A percentile compares a stretch with the other conserved stretches of the same genome.
phyloP scores from a whole-genome alignment of 2,329 filamentous ascomycete species.

The Coniochaeta ligniaria region DNA sequence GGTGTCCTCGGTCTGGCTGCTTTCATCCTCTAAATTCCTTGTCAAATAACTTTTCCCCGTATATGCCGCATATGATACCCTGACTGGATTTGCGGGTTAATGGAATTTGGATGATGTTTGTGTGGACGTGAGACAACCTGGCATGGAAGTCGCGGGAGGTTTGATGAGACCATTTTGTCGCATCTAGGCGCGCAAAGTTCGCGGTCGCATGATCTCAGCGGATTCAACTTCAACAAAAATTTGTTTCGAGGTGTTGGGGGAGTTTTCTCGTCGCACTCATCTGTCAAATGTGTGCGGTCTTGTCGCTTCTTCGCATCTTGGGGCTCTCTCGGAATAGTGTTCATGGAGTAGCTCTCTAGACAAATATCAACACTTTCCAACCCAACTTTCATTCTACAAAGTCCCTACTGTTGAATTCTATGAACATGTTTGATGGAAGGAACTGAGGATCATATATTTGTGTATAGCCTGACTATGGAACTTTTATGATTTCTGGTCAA shows the following conservation, averaged over 20 bases:
- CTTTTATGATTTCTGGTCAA: not conserved
- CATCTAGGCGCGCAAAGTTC: not conserved
- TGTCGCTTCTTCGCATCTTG: not conserved
- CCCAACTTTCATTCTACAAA: not conserved
- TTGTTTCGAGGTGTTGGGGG: conserved; percentile 1
- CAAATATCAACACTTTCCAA: conserved; percentile 12
- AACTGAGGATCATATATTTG: not conserved
- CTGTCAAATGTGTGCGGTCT: conserved; percentile 3
- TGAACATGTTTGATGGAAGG: not conserved
- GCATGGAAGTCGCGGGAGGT: not conserved
- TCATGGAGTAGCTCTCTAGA: conserved; percentile 5
- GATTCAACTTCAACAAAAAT: not conserved
- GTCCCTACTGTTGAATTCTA: not conserved
- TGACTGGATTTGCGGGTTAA: not conserved
- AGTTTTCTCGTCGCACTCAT: not conserved
- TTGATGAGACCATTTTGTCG: not conserved
- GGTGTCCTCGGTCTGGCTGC: conserved; percentile 54
- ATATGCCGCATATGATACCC: not conserved
- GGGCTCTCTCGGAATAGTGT: conserved; percentile 8
- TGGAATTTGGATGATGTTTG: not conserved
- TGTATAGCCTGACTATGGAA: not conserved
- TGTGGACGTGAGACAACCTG: not conserved
- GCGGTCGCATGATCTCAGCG: not conserved
- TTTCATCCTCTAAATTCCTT: conserved; percentile 48
- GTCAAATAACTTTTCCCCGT: conserved; percentile 2